Conservation (phyloP, 768 basidiomycete species). For the Pleurotus platypus region DNA sequence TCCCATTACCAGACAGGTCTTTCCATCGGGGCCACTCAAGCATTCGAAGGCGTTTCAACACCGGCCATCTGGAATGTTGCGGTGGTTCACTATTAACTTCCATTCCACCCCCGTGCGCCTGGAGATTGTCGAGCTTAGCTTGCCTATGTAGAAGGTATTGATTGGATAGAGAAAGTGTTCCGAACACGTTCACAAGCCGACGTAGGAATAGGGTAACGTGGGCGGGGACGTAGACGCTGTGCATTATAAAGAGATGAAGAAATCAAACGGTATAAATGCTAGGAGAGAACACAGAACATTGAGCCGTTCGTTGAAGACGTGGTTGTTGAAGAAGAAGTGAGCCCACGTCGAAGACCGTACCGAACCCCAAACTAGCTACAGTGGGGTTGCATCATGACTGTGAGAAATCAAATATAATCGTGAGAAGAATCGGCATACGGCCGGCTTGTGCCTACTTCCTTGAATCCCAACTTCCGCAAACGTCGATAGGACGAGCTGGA, state of each 20-base stretch:
- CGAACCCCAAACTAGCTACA: too few species aligned
- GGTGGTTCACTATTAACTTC: background rate
- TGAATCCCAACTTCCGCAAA: too few species aligned
- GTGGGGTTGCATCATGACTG: too few species aligned
- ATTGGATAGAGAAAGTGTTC: constrained; percentile 65
- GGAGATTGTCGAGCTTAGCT: background rate
- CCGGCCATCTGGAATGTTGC: background rate
- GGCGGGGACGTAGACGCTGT: constrained; percentile 48
- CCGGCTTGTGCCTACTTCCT: too few species aligned
- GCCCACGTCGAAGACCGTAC: too few species aligned
- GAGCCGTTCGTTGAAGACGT: too few species aligned
- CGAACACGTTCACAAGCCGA: constrained; percentile 64
- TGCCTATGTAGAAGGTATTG: constrained; percentile 46
- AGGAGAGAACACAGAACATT: too few species aligned
- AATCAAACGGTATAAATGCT: background rate
- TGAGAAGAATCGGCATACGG: too few species aligned
- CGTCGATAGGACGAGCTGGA: too few species aligned
- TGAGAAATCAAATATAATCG: too few species aligned
- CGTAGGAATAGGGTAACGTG: constrained; percentile 60
- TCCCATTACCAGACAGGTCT: background rate
- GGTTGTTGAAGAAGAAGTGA: too few species aligned
- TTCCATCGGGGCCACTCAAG: background rate
- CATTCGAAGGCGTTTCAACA: background rate
- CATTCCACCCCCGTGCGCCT: background rate
- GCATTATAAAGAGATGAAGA: constrained; percentile 22